These are phyloP conservation scores for Suillus plorans DNA, from an alignment of 768 basidiomycete genomes.

Conservation along the genomic window DNA sequence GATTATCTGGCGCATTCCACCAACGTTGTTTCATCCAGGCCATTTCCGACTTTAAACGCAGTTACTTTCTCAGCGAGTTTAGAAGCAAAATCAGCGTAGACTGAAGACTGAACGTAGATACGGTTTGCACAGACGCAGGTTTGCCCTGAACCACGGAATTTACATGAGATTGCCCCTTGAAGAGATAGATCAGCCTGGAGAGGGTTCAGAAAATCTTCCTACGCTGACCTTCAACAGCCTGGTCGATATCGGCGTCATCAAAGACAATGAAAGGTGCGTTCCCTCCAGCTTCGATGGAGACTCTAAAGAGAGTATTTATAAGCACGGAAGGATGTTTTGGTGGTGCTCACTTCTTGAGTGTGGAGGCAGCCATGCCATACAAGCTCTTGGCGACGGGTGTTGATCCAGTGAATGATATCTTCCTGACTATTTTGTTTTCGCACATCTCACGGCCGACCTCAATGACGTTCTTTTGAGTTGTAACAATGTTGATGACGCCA, in stretches of 20 bases:
- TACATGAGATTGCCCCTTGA: conserved; percentile 68
- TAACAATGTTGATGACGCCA: conserved; percentile 93
- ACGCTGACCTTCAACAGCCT: conserved; percentile 77
- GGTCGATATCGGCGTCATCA: conserved; percentile 91
- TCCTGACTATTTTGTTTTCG: conserved; percentile 81
- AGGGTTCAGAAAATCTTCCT: not conserved
- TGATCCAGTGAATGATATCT: conserved; percentile 91
- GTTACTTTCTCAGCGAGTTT: conserved; percentile 82
- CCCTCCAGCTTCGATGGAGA: conserved; percentile 88
- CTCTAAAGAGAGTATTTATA: conserved; percentile 27
- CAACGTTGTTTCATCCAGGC: conserved; percentile 74
- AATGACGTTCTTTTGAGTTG: conserved; percentile 78
- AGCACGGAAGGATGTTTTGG: conserved; percentile 1
- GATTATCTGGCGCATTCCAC: conserved; percentile 22
- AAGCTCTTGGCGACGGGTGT: conserved; percentile 78
- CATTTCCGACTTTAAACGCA: conserved; percentile 85
- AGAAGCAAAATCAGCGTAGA: conserved; percentile 92
- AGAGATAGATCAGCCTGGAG: conserved; percentile 11
- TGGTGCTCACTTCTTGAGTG: conserved; percentile 71
- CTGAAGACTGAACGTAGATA: conserved; percentile 86
- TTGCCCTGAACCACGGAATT: conserved; percentile 81
- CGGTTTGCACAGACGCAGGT: conserved; percentile 89
- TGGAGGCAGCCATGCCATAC: conserved; percentile 69
- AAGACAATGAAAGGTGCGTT: conserved; percentile 98
- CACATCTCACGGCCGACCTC: conserved; percentile 96